Evolutionary conservation across 495 filamentous ascomycete species (phyloP).

Genomic region (Pyronema domesticum): DNA sequence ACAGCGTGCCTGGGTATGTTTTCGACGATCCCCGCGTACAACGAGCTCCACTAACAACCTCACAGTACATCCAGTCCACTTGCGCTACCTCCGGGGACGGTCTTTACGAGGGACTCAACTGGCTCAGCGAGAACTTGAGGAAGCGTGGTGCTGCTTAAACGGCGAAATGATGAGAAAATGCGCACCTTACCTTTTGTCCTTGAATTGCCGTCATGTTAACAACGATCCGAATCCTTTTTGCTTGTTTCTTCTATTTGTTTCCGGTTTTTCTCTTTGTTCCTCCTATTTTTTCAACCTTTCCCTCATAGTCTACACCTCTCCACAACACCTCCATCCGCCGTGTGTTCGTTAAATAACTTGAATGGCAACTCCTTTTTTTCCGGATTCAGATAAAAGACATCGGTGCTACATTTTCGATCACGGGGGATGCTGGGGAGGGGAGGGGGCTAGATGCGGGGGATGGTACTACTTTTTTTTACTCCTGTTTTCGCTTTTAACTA

Average conservation of each 20-base stretch:
- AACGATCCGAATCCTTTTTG: background rate
- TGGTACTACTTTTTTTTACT: too few species aligned
- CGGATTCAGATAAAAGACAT: too few species aligned
- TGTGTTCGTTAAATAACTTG: too few species aligned
- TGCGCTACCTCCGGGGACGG: slow-evolving; percentile 98
- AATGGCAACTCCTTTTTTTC: too few species aligned
- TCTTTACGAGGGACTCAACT: slow-evolving; percentile 99
- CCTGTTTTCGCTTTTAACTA: too few species aligned
- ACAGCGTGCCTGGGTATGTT: slow-evolving; percentile 91
- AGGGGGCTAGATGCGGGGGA: too few species aligned
- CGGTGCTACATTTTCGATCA: too few species aligned
- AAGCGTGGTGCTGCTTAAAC: slow-evolving; percentile 7
- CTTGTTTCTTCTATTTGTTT: slow-evolving; percentile 1
- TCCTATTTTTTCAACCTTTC: background rate
- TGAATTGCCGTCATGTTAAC: slow-evolving; percentile 6
- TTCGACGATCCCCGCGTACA: background rate
- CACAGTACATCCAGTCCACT: slow-evolving; percentile 97
- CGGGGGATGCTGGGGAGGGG: too few species aligned
- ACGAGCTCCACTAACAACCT: slow-evolving; percentile 13
- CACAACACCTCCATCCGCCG: too few species aligned
- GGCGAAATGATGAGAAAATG: background rate
- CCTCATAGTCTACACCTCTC: too few species aligned
- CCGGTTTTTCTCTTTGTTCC: background rate
- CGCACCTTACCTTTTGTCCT: background rate
- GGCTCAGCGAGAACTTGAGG: slow-evolving; percentile 88